Conservation (phyloP, 2,329 filamentous ascomycete species). For the Teratosphaeria nubilosa region DNA sequence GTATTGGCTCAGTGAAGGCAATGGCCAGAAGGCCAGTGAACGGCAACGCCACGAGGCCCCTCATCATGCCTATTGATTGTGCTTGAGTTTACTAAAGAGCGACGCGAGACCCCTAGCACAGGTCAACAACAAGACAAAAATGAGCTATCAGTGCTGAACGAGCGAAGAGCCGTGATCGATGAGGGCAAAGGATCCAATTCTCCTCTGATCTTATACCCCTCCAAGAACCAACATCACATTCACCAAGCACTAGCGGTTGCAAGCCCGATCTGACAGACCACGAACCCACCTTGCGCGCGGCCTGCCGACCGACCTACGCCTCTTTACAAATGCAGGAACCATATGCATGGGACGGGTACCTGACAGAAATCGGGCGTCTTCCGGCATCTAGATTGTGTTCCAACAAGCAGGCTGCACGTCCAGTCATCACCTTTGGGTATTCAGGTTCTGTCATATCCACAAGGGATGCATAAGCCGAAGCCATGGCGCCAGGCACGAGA, state of each 20-base stretch:
- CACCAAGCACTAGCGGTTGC: neutral
- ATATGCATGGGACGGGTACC: neutral
- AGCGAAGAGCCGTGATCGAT: conserved; percentile 4
- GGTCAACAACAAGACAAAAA: neutral
- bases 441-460: neutral
- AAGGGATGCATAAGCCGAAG: neutral
- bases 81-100: conserved; percentile 1
- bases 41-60: conserved; percentile 3
- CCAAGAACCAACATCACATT: neutral
- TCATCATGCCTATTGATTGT: conserved; percentile 5
- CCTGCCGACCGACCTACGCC: neutral
- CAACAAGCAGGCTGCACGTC: neutral
- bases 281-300: neutral
- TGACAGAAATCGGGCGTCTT: neutral
- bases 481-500: neutral
- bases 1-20: conserved; percentile 5
- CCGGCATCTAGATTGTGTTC: neutral
- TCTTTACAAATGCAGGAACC: neutral
- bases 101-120: neutral
- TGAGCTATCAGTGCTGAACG: conserved; percentile 5
- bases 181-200: neutral
- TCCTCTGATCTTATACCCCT: neutral
- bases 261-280: neutral
- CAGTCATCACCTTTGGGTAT: neutral
- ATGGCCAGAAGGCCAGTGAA: conserved; percentile 5